Evolutionary conservation across 2,329 filamentous ascomycete genomes (phyloP), one percentile per base, ranked within the genome.

Genomic region (Aspergillus bombycis): DNA sequence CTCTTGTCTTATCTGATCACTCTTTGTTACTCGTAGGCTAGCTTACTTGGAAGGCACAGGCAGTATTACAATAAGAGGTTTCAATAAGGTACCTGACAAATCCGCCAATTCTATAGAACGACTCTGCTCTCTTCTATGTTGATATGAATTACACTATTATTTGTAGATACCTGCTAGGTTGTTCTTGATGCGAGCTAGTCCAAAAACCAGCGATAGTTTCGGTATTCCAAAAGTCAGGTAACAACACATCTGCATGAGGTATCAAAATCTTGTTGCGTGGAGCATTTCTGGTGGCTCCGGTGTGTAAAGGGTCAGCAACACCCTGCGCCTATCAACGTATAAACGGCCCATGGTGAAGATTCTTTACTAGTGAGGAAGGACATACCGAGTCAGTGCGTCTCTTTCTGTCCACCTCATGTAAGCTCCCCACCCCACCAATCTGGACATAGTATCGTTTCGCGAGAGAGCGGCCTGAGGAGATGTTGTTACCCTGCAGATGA

Each of bases 301-400:
- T 19, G 30, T 12, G 48, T 52, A 32, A 32, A 10, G 26, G 16
- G 19, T 52, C 16, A 52, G 28, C 10, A 30, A 50, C 16, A 50
- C 10, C 14, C 5, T 30, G 14, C 12, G 12, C 14, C 26, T 16
- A 14, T 10, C 9, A 16, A 28, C 7, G 46, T 23, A 30, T 50
- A 50, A 28, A 16, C 19, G 1, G 8, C 28, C 21, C 16, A 52
- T 30, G 26, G n/a, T 28, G 6, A 30, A 11, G 16, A 9, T n/a
- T 2, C 10, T 52, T n/a, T 12, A 52, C n/a, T 58, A 36, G 16
- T 14, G 36, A 58, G n/a, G 19, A 52, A 52, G 52, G 36, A 60
- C 67, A 59, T 70, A 74, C 72, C 45, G 70, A 72, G n/a, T 60
- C 58, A 52, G 71, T 68, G 41, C 68, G 66, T 60, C 67, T 66